phyloP scores from a whole-genome alignment of 805 yeast genomes.

The Spathaspora boniae region DNA sequence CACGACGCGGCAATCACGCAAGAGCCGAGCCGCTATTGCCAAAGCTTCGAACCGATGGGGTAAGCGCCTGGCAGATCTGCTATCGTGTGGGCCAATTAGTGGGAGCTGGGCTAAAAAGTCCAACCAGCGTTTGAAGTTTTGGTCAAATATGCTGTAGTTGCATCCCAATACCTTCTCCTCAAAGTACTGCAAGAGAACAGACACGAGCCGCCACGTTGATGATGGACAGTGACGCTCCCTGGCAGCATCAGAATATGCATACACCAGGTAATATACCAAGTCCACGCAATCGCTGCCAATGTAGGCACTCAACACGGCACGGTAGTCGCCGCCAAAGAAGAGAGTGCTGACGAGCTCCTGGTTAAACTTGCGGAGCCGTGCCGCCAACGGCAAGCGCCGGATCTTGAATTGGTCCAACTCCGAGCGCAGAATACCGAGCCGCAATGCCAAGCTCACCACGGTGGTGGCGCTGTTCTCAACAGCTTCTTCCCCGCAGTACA shows the following conservation, averaged over 20 bases:
- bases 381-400: constrained; percentile 16
- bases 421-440: constrained; percentile 25
- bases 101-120: neutral
- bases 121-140: constrained; percentile 2
- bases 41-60: constrained; percentile 7
- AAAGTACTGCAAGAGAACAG: constrained; percentile 20
- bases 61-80: constrained; percentile 5
- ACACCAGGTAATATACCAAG: constrained; percentile 24
- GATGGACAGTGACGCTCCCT: too few relatives aligned
- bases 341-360: constrained; percentile 9
- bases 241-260: too few relatives aligned
- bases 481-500: constrained; percentile 12
- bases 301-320: constrained; percentile 21
- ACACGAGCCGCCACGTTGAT: constrained; percentile 33
- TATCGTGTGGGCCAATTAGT: neutral
- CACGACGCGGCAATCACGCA: constrained; percentile 15
- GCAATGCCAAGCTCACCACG: constrained; percentile 19
- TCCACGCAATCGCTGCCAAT: constrained; percentile 16
- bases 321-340: constrained; percentile 15
- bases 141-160: constrained; percentile 16
- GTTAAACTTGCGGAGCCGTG: constrained; percentile 16
- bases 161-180: constrained; percentile 13
- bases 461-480: too few relatives aligned
- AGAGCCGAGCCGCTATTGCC: constrained; percentile 13
- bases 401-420: constrained; percentile 22